Conservation (phyloP, 2,329 filamentous ascomycete species). For the Curvularia hawaiiensis region DNA sequence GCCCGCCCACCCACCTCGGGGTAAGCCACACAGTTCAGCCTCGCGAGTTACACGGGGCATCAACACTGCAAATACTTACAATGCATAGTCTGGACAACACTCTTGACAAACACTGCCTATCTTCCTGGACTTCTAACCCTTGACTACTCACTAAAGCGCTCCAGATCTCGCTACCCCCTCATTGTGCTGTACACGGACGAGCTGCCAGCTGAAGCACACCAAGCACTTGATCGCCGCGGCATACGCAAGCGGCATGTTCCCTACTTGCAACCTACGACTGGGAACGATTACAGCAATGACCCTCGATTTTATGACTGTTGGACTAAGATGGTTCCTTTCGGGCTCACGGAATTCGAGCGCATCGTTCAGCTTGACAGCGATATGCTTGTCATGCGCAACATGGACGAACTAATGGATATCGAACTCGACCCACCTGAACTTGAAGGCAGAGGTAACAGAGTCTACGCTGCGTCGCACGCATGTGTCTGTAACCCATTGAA, state of each 20-base stretch:
- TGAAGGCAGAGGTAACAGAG: constrained; percentile 62
- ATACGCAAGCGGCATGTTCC: constrained; percentile 73
- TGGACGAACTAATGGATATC: constrained; percentile 91
- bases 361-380: constrained; percentile 86
- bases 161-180: constrained; percentile 70
- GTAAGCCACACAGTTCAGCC: not conserved
- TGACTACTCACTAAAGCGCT: constrained; percentile 72
- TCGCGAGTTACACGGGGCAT: not conserved
- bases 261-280: constrained; percentile 69
- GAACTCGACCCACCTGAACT: constrained; percentile 65
- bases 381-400: constrained; percentile 82
- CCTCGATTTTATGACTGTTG: constrained; percentile 88
- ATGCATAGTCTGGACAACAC: constrained; percentile 75
- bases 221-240: constrained; percentile 69
- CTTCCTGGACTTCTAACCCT: constrained; percentile 82
- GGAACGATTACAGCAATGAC: constrained; percentile 74
- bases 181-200: constrained; percentile 81
- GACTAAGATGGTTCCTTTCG: constrained; percentile 82
- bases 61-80: not conserved
- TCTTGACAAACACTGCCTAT: constrained; percentile 85
- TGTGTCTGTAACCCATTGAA: constrained; percentile 86
- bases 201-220: constrained; percentile 70
- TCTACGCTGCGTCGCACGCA: constrained; percentile 83
- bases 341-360: constrained; percentile 74
- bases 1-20: not conserved